Conservation (phyloP, 176 grass and related monocot species). For the Hsuehochloa calcarea region DNA sequence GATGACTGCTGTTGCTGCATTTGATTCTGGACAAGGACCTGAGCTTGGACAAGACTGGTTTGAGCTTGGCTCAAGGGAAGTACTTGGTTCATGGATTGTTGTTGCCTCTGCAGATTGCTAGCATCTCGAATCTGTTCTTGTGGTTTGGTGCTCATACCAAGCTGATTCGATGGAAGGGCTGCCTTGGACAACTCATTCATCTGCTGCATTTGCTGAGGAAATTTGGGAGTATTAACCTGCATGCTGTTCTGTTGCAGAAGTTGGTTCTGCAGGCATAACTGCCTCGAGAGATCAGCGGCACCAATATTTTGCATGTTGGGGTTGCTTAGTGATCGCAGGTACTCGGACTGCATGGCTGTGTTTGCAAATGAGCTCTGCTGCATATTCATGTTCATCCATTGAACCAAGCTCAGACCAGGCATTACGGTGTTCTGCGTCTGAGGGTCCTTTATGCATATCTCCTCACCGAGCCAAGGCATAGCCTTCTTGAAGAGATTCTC, state of each 20-base stretch:
- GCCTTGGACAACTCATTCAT: slow-evolving; percentile 46
- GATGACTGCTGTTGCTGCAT: slow-evolving; percentile 36
- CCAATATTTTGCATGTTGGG: slow-evolving; percentile 55
- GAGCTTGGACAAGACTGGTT: slow-evolving; percentile 48
- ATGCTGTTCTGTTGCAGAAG: slow-evolving; percentile 62
- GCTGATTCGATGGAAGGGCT: slow-evolving; percentile 43
- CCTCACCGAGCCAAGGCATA: slow-evolving; percentile 83
- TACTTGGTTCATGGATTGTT: slow-evolving; percentile 45
- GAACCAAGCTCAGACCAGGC: slow-evolving; percentile 82
- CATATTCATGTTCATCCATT: slow-evolving; percentile 94
- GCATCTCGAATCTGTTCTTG: slow-evolving; percentile 56
- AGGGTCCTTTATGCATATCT: slow-evolving; percentile 81
- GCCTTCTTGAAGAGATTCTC: slow-evolving; percentile 74
- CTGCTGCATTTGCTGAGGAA: slow-evolving; percentile 56
- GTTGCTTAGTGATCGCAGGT: slow-evolving; percentile 50
- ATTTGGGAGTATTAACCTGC: slow-evolving; percentile 48
- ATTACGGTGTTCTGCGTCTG: slow-evolving; percentile 74
- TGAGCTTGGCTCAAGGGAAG: slow-evolving; percentile 19
- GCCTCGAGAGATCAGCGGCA: slow-evolving; percentile 49
- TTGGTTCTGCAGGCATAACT: slow-evolving; percentile 54
- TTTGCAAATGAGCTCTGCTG: slow-evolving; percentile 63
- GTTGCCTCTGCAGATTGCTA: slow-evolving; percentile 47
- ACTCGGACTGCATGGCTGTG: slow-evolving; percentile 63
- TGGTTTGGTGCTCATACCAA: slow-evolving; percentile 26
- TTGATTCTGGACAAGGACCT: slow-evolving; percentile 50